These are phyloP conservation scores for Arthrobotrys sinensis DNA, from an alignment of 2,329 filamentous ascomycete species.

Conservation along the genomic window DNA sequence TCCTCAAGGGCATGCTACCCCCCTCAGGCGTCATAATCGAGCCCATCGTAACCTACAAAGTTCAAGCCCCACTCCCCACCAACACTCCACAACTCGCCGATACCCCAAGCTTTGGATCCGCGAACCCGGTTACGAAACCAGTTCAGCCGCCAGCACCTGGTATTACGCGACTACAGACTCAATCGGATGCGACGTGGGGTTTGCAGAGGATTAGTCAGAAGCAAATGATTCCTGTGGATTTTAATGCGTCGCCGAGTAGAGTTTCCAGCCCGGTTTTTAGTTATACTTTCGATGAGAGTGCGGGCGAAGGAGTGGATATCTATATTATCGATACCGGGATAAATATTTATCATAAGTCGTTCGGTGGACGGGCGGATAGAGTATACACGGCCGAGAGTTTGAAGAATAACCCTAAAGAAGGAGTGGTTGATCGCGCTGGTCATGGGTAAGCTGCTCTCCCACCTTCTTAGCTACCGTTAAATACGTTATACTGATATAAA, in stretches of 20 bases:
- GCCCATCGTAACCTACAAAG: conserved; percentile 34
- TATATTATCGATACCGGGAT: conserved; percentile 71
- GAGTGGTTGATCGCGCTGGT: conserved; percentile 68
- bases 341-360: conserved; percentile 62
- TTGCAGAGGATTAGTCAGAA: conserved; percentile 65
- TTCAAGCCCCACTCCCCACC: conserved; percentile 9
- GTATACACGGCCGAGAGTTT: conserved; percentile 64
- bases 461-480: background rate
- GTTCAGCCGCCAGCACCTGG: background rate
- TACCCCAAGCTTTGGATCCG: background rate
- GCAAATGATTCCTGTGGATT: conserved; percentile 62
- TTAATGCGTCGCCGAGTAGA: conserved; percentile 21
- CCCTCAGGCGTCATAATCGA: conserved; percentile 47
- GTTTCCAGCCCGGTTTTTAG: conserved; percentile 66
- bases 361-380: conserved; percentile 63
- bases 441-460: conserved; percentile 72
- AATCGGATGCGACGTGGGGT: conserved; percentile 63
- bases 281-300: conserved; percentile 64
- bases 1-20: conserved; percentile 50
- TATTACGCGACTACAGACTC: background rate
- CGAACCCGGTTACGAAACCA: background rate
- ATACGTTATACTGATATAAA: conserved; percentile 6
- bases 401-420: conserved; percentile 66
- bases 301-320: conserved; percentile 69
- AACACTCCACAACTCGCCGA: conserved; percentile 6